Evolutionary conservation across 225 moss, liverwort and hornwort genomes (phyloP).

Genomic region (Antitrichia curtipendula): DNA sequence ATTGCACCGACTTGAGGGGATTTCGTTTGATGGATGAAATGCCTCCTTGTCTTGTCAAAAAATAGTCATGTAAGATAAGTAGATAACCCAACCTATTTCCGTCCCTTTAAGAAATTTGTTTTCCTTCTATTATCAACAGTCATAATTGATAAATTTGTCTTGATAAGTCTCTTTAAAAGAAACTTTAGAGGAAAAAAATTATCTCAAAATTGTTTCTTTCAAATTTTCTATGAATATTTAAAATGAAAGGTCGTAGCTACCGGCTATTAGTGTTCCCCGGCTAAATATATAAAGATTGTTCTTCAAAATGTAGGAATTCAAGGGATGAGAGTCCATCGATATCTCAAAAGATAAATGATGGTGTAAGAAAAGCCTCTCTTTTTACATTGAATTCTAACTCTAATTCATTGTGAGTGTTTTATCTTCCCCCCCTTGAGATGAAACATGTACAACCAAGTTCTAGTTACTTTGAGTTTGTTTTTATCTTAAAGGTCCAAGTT

Average conservation of each 20-base stretch:
- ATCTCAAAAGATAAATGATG: background rate
- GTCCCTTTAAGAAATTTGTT: too few species aligned
- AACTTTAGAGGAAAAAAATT: background rate
- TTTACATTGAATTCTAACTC: too few species aligned
- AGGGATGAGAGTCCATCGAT: background rate
- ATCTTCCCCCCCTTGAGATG: background rate
- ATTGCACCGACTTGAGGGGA: background rate
- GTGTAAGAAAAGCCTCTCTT: too few species aligned
- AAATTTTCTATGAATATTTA: background rate
- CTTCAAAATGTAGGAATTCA: background rate
- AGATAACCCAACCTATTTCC: background rate
- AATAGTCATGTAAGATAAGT: background rate
- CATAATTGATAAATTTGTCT: background rate
- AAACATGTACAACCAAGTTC: accelerated
- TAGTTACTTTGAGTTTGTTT: background rate
- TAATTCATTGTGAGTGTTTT: background rate
- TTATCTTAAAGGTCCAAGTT: background rate
- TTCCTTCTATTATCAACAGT: background rate
- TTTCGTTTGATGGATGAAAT: background rate
- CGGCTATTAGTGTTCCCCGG: too few species aligned
- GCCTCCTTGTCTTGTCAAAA: too few species aligned
- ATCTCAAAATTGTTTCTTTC: background rate
- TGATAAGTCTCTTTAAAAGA: background rate
- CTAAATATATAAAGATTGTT: accelerated
- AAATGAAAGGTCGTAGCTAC: background rate